A percentile compares a stretch with the other conserved stretches of the same genome.
These are phyloP conservation scores for Botrytis pseudocinerea DNA, from an alignment of 2,329 filamentous ascomycete species.

Conservation along the genomic window DNA sequence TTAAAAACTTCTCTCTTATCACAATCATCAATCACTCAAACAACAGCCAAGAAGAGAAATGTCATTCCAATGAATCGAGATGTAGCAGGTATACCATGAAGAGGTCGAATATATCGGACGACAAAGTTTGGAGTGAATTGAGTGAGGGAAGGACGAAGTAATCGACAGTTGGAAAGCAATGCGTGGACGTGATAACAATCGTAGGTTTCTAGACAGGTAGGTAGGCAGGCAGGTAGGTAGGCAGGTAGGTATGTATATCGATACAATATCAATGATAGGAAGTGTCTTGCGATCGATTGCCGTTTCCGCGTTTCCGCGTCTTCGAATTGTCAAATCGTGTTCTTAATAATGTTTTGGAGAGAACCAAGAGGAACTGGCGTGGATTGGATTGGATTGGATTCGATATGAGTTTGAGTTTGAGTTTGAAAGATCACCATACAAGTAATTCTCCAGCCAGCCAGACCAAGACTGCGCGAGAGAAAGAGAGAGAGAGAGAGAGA, in stretches of 20 bases:
- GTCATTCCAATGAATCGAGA: background rate
- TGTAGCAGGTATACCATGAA: background rate
- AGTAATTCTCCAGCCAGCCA: background rate
- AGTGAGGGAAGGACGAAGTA: background rate
- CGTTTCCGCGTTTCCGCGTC: background rate
- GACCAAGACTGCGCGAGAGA: background rate
- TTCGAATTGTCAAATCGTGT: background rate
- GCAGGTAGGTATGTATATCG: background rate
- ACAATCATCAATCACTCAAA: slow-evolving; percentile 16
- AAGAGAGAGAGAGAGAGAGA: no score
- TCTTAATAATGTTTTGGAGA: background rate
- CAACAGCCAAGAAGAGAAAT: background rate
- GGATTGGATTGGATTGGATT: background rate
- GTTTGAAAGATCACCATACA: background rate
- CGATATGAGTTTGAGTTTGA: background rate
- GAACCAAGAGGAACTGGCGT: background rate
- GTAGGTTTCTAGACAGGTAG: background rate
- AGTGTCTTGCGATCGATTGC: background rate
- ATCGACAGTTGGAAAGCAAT: background rate
- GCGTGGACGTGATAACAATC: background rate
- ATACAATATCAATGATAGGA: background rate
- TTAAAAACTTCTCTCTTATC: slow-evolving; percentile 13
- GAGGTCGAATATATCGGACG: background rate
- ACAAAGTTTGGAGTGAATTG: background rate
- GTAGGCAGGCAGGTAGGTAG: background rate